Evolutionary conservation across 148 eudicot species (phyloP).

Genomic region (Beta vulgaris): DNA sequence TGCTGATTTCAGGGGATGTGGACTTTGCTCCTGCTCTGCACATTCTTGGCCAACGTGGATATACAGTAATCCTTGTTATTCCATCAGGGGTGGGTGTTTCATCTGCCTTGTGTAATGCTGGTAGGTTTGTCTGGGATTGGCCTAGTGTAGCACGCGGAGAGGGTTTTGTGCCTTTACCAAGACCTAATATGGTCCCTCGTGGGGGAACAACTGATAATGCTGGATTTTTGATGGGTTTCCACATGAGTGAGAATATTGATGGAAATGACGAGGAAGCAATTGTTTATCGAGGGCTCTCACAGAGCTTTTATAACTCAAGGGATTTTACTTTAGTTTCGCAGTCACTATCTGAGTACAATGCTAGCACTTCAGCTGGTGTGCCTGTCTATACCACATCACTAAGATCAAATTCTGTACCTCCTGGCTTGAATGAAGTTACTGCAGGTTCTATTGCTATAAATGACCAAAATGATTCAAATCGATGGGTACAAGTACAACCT

Average conservation of each 20-base stretch:
- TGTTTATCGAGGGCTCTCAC: conserved; percentile 69
- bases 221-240: conserved; percentile 46
- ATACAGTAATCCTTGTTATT: conserved; percentile 79
- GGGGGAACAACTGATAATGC: conserved; percentile 39
- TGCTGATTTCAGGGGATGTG: conserved; percentile 97
- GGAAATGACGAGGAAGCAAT: conserved; percentile 81
- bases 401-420: conserved; percentile 57
- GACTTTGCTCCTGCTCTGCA: conserved; percentile 97
- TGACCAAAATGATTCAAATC: conserved; percentile 42
- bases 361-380: conserved; percentile 33
- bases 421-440: conserved; percentile 48
- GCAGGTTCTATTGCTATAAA: conserved; percentile 19
- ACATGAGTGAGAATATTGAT: conserved; percentile 44
- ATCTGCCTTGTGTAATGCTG: conserved; percentile 89
- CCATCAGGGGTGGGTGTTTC: conserved; percentile 84
- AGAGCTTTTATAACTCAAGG: conserved; percentile 42
- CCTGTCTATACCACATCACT: conserved; percentile 36
- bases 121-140: conserved; percentile 98
- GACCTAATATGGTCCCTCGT: conserved; percentile 33
- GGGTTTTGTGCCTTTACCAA: conserved; percentile 66
- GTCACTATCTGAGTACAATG: conserved; percentile 45
- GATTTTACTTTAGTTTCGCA: conserved; percentile 49
- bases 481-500: conserved; percentile 63
- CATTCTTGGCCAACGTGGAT: conserved; percentile 94
- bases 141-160: conserved; percentile 91